Conservation (phyloP, 495 filamentous ascomycete species). For the Neurospora africana region DNA sequence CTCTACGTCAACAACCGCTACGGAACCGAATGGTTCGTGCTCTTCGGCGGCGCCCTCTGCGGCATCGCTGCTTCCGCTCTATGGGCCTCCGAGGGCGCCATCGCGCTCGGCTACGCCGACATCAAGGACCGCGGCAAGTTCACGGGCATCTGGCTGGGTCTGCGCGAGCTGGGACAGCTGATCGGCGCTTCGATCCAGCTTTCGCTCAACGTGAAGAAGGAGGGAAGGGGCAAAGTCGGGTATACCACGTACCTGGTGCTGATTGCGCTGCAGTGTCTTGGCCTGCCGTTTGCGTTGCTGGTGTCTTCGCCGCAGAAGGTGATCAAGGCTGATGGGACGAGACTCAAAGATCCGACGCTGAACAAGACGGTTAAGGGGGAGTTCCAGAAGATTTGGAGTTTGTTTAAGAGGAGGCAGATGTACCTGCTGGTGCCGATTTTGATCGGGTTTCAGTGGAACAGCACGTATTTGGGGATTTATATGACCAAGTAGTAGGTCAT, state of each 20-base stretch:
- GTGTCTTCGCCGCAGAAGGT: conserved; percentile 45
- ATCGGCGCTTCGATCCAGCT: conserved; percentile 48
- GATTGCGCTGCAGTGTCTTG: conserved; percentile 42
- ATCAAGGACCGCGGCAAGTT: conserved; percentile 43
- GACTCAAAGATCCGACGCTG: conserved; percentile 29
- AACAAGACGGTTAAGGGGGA: conserved; percentile 33
- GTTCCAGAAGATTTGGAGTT: conserved; percentile 35
- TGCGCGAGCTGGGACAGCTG: conserved; percentile 45
- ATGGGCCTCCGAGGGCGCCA: conserved; percentile 50
- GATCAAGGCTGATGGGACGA: conserved; percentile 38
- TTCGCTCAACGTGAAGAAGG: conserved; percentile 37
- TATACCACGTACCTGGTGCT: conserved; percentile 45
- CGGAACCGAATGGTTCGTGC: conserved; percentile 46
- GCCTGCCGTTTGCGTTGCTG: conserved; percentile 40
- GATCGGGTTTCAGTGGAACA: conserved; percentile 45
- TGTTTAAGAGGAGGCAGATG: conserved; percentile 38
- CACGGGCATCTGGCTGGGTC: conserved; percentile 48
- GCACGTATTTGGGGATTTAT: conserved; percentile 48
- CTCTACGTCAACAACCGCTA: conserved; percentile 50
- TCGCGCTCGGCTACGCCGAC: conserved; percentile 48
- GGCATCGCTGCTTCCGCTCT: conserved; percentile 44
- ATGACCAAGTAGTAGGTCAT: conserved; percentile 38
- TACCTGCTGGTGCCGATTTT: conserved; percentile 44
- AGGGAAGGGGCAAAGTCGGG: conserved; percentile 41
- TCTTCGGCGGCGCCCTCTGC: conserved; percentile 46